Base-by-base conservation (phyloP, 2,329 filamentous ascomycete genomes). In the Penicillium verrucosum region DNA sequence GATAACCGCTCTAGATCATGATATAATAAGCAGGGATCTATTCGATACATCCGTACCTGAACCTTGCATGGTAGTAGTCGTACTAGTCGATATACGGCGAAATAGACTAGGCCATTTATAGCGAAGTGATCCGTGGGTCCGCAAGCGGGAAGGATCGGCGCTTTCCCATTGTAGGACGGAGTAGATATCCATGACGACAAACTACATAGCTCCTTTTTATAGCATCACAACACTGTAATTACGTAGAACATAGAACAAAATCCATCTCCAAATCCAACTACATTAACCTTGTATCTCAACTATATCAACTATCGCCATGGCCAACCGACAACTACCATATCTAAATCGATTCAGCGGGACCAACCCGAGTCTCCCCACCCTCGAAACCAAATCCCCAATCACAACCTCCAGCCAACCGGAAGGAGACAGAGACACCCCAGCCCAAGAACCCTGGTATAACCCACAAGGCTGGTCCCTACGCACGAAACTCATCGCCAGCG, bases 401-500 rank as follows among this genome's bases (percentile, higher is more conserved):
- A 36, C 56, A 9, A 65, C 59, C 9, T 56, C 60, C 57, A 21
- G 50, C 60, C 4, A 57, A 53, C 10, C 41, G 57, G 16, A 38
- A 36, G 3, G 36, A 54, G 4, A 53, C 54, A 4, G 32, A 56
- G 4, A 52, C 54, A 2, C 48, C 57, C 9, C 41, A 59, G n/a
- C 37, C 30, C 5, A 42, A 38, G 5, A 27, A 44, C 65, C 62
- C 58, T 70, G 66, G 75, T 83, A 78, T 69, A 76, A 85, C 59
- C 78, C 80, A 0, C 75, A 75, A 48, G 75, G 75, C 45, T 87
- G 84, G 85, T 73, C 78, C 40, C 79, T 80, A 66, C 79, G 77
- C 56, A 76, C 73, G 11, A 86, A 81, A 80, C 67, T 77, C 23
- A 71, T 81, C 6, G 76, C 61, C 4, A 66, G 73, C 1, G 65